Conservation (phyloP, 441 rosid species). For the Metrosideros polymorpha region DNA sequence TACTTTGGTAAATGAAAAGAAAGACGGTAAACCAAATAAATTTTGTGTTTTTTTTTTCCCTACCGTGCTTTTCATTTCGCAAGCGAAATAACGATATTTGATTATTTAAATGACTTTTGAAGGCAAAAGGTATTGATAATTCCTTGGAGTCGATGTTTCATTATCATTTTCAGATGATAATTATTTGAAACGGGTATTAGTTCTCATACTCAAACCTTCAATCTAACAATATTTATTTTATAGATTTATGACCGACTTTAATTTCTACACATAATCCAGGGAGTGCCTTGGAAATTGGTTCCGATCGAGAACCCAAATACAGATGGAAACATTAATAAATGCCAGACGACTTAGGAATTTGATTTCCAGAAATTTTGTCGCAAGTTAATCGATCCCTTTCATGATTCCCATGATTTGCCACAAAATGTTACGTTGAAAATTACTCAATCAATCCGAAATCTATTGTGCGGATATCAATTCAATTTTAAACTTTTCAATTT, state of each 20-base stretch:
- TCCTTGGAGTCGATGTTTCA: no score
- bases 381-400: neutral
- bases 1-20: neutral
- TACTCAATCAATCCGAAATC: no score
- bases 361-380: neutral
- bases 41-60: neutral
- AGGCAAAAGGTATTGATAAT: neutral
- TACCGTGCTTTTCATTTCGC: neutral
- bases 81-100: no score
- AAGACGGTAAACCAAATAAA: no score
- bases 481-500: no score
- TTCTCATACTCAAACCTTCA: neutral
- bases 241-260: no score
- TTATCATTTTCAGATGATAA: neutral
- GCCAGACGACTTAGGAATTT: no score
- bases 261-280: no score
- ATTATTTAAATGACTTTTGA: neutral
- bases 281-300: neutral
- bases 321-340: no score
- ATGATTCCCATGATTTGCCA: neutral
- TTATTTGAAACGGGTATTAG: neutral
- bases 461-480: no score
- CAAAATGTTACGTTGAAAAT: no score
- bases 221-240: neutral
- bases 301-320: no score